Percentiles rank a stretch among this genome's conserved stretches.
These are phyloP conservation scores for Hypoxylon sp. DNA, from an alignment of 2,329 filamentous ascomycete species.

Conservation along the genomic window DNA sequence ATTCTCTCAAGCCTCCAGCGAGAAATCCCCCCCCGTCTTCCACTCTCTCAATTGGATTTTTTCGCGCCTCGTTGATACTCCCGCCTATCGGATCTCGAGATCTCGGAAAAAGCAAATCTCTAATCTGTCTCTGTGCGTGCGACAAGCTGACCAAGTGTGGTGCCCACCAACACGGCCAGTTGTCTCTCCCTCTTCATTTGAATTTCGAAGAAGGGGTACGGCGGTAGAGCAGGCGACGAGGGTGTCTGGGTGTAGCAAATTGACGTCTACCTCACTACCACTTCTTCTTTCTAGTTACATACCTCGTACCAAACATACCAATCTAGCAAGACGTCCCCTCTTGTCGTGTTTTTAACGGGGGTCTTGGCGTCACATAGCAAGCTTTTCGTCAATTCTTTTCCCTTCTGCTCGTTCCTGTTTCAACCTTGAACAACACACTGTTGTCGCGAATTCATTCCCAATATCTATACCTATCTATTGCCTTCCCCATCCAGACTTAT, in stretches of 20 bases:
- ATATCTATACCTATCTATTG: not conserved
- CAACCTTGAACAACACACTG: slow-evolving; percentile 28
- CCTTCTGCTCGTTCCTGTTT: slow-evolving; percentile 28
- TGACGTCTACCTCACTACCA: slow-evolving; percentile 23
- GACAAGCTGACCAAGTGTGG: slow-evolving; percentile 4
- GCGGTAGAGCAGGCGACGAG: slow-evolving; percentile 12
- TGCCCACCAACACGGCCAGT: slow-evolving; percentile 9
- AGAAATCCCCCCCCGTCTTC: slow-evolving; percentile 37
- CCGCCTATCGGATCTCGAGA: slow-evolving; percentile 45
- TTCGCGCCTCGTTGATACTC: slow-evolving; percentile 31
- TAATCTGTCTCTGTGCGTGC: slow-evolving; percentile 35
- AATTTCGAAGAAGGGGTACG: slow-evolving; percentile 14
- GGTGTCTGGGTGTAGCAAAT: slow-evolving; percentile 15
- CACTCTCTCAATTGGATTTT: slow-evolving; percentile 37
- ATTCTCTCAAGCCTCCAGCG: slow-evolving; percentile 40
- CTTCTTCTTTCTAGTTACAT: slow-evolving; percentile 1
- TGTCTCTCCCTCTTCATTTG: slow-evolving; percentile 6
- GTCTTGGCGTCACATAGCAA: slow-evolving; percentile 53
- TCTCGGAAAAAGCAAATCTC: slow-evolving; percentile 41
- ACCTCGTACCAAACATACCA: slow-evolving; percentile 18
- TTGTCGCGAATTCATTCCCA: slow-evolving; percentile 15
- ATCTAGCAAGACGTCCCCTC: slow-evolving; percentile 7
- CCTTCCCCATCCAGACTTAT: slow-evolving; percentile 27
- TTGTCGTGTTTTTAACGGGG: slow-evolving; percentile 35
- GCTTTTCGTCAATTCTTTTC: slow-evolving; percentile 40